Evolutionary conservation across 2,329 filamentous ascomycete genomes (phyloP).

Genomic region (Paracoccidioides lutzii): DNA sequence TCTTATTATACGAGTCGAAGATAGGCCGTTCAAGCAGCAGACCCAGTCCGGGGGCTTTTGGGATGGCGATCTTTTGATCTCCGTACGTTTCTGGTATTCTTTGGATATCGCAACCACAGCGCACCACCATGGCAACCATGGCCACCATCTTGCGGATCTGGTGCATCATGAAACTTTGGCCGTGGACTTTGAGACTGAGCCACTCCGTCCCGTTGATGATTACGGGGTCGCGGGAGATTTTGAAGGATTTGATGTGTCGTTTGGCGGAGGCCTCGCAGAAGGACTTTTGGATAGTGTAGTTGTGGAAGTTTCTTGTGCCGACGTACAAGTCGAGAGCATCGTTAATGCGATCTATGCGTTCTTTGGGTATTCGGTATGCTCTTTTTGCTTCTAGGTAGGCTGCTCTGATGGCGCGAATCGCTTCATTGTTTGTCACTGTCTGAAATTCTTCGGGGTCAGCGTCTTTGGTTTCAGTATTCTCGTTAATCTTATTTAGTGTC

Average conservation of each 20-base stretch:
- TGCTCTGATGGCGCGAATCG: slow-evolving; percentile 61
- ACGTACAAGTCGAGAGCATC: slow-evolving; percentile 60
- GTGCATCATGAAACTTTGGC: slow-evolving; percentile 99
- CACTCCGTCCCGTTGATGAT: slow-evolving; percentile 87
- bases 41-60: slow-evolving; percentile 83
- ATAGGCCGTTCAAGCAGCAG: slow-evolving; percentile 81
- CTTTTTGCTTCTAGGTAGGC: slow-evolving; percentile 75
- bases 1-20: slow-evolving; percentile 77
- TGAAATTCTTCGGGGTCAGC: slow-evolving; percentile 10
- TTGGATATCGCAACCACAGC: slow-evolving; percentile 62
- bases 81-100: slow-evolving; percentile 66
- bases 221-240: slow-evolving; percentile 61
- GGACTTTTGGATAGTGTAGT: slow-evolving; percentile 88
- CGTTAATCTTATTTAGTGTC: slow-evolving; percentile 13
- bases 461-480: slow-evolving; percentile 9
- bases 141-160: slow-evolving; percentile 99
- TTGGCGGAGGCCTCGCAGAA: slow-evolving; percentile 72
- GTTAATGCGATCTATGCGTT: slow-evolving; percentile 63
- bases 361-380: slow-evolving; percentile 63
- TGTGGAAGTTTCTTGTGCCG: slow-evolving; percentile 88
- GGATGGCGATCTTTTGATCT: slow-evolving; percentile 64
- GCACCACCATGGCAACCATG: slow-evolving; percentile 72
- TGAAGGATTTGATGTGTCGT: slow-evolving; percentile 84
- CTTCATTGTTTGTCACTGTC: slow-evolving; percentile 43
- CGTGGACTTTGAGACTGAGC: slow-evolving; percentile 90